Evolutionary conservation across 305 asterid species (phyloP).

Genomic region (Solanum hybrid): DNA sequence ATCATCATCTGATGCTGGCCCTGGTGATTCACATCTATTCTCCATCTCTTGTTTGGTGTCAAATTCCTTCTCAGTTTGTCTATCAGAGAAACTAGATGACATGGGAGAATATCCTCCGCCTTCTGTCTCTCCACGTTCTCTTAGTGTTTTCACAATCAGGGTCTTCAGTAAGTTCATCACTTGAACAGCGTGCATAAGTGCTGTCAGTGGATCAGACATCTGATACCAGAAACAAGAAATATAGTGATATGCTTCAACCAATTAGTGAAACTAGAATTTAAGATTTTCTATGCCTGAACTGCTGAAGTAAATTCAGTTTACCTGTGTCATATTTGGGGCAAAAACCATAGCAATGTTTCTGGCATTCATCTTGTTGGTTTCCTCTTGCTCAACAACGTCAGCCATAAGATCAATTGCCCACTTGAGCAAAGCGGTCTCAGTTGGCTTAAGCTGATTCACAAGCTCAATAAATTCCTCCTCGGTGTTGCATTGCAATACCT

Average conservation of each 20-base stretch:
- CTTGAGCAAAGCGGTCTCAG: slow-evolving; percentile 67
- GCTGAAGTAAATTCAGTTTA: neutral
- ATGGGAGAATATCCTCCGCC: slow-evolving; percentile 50
- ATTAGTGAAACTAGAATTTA: neutral
- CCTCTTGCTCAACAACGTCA: slow-evolving; percentile 88
- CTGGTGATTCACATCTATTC: slow-evolving; percentile 54
- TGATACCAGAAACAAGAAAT: slow-evolving; percentile 17
- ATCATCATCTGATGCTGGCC: slow-evolving; percentile 41
- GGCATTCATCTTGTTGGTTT: slow-evolving; percentile 85
- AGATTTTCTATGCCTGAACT: neutral
- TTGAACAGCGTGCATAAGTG: slow-evolving; percentile 96
- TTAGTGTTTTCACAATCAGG: slow-evolving; percentile 57
- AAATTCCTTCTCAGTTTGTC: slow-evolving; percentile 43
- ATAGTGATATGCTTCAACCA: neutral
- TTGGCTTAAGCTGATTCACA: slow-evolving; percentile 62
- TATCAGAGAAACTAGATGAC: slow-evolving; percentile 48
- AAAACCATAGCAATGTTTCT: slow-evolving; percentile 94
- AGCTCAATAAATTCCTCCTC: slow-evolving; percentile 75
- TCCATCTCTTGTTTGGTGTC: slow-evolving; percentile 65
- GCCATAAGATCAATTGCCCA: slow-evolving; percentile 98
- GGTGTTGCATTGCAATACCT: slow-evolving; percentile 65
- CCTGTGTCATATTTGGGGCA: slow-evolving; percentile 97
- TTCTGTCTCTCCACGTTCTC: slow-evolving; percentile 58
- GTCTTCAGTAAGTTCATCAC: slow-evolving; percentile 93
- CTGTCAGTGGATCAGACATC: slow-evolving; percentile 97